Evolutionary conservation across 2,329 filamentous ascomycete species (phyloP).

Genomic region (Cladophialophora bantiana): DNA sequence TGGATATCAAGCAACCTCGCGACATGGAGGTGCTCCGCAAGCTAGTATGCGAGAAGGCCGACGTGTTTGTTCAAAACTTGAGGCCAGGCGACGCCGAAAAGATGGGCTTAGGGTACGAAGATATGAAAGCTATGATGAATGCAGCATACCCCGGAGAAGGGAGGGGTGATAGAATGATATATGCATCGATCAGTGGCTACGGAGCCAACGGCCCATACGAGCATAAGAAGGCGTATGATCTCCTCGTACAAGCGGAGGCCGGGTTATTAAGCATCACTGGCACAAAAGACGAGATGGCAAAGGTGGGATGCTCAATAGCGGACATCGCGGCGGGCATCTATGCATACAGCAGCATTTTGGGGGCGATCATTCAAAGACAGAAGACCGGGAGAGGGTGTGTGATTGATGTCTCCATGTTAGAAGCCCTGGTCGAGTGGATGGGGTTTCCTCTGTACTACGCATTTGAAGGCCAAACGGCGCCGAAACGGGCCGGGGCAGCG

Average conservation of each 20-base stretch:
- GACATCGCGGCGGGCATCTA: constrained; percentile 63
- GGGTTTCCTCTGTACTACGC: constrained; percentile 63
- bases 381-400: constrained; percentile 58
- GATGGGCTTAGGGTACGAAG: constrained; percentile 57
- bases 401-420: constrained; percentile 65
- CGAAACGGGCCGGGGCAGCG: constrained; percentile 57
- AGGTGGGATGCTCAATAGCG: constrained; percentile 63
- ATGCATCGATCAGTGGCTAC: constrained; percentile 63
- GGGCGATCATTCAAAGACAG: constrained; percentile 57
- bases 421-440: constrained; percentile 68
- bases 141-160: constrained; percentile 28
- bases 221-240: constrained; percentile 63
- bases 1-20: constrained; percentile 56
- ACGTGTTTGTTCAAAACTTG: constrained; percentile 63
- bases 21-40: constrained; percentile 55
- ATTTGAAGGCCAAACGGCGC: constrained; percentile 54
- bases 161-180: constrained; percentile 56
- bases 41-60: constrained; percentile 52
- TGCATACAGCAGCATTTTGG: constrained; percentile 60
- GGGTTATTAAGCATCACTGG: constrained; percentile 62
- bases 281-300: constrained; percentile 52
- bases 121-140: constrained; percentile 45
- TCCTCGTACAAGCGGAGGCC: constrained; percentile 63
- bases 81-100: constrained; percentile 59
- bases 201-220: constrained; percentile 60